These are phyloP conservation scores for Bipolaris oryzae DNA, from an alignment of 2,329 filamentous ascomycete genomes.

Conservation along the genomic window DNA sequence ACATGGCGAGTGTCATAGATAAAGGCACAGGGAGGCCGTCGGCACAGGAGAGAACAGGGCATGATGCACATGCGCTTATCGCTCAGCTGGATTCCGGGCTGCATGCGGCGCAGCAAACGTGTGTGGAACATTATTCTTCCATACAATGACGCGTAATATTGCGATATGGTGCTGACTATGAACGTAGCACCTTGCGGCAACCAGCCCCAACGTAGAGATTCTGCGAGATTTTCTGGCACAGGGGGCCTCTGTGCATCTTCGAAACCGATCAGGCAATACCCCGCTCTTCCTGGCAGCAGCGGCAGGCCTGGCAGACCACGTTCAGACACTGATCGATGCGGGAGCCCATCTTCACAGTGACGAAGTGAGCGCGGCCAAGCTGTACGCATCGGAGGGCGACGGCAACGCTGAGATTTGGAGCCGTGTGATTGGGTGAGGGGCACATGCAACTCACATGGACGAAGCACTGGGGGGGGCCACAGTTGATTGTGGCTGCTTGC, in stretches of 20 bases:
- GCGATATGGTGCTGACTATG: conserved; percentile 39
- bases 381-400: conserved; percentile 48
- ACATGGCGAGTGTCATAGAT: conserved; percentile 34
- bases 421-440: conserved; percentile 41
- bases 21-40: conserved; percentile 34
- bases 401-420: conserved; percentile 43
- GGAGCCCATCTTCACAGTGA: conserved; percentile 66
- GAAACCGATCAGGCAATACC: conserved; percentile 63
- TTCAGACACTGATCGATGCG: conserved; percentile 59
- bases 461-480: conserved; percentile 28
- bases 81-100: conserved; percentile 24
- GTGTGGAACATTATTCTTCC: conserved; percentile 34
- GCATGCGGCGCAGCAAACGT: conserved; percentile 11
- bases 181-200: conserved; percentile 62
- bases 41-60: conserved; percentile 26
- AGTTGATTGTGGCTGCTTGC: conserved; percentile 36
- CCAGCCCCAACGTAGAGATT: conserved; percentile 60
- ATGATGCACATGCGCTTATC: conserved; percentile 39
- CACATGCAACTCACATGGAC: conserved; percentile 11
- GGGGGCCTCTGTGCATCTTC: conserved; percentile 64
- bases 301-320: conserved; percentile 61
- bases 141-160: conserved; percentile 34
- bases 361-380: conserved; percentile 59
- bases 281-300: conserved; percentile 65
- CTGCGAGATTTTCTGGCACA: conserved; percentile 62